Conservation (phyloP, 805 yeast genomes). For the Yarrowia sp. region DNA sequence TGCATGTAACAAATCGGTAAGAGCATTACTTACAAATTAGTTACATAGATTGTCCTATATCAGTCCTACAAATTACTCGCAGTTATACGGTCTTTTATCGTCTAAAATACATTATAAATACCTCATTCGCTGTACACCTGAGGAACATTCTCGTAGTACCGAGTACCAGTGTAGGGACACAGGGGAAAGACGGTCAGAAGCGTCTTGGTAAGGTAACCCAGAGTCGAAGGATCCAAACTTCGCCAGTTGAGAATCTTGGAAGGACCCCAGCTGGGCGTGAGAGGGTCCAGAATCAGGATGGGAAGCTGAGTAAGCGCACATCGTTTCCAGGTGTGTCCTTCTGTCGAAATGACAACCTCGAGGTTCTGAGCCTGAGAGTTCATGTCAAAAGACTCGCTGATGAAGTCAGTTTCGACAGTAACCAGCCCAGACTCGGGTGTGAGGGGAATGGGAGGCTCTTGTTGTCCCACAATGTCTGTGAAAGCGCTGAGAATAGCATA, state of each 20-base stretch:
- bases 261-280: slow-evolving; percentile 35
- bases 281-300: slow-evolving; percentile 29
- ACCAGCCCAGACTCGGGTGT: slow-evolving; percentile 3
- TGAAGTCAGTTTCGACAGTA: slow-evolving; percentile 16
- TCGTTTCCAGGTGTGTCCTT: slow-evolving; percentile 32
- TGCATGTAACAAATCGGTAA: too few species aligned
- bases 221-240: slow-evolving; percentile 20
- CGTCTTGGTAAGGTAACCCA: slow-evolving; percentile 26
- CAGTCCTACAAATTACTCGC: too few species aligned
- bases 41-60: too few species aligned
- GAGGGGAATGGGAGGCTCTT: slow-evolving; percentile 24
- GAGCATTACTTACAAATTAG: too few species aligned
- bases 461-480: slow-evolving; percentile 2
- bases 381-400: slow-evolving; percentile 24
- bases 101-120: slow-evolving; percentile 19
- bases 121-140: background rate
- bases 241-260: slow-evolving; percentile 35
- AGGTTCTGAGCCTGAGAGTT: slow-evolving; percentile 4
- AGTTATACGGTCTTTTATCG: background rate
- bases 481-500: slow-evolving; percentile 19
- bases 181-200: slow-evolving; percentile 24
- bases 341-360: slow-evolving; percentile 13
- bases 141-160: slow-evolving; percentile 33
- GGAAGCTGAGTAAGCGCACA: slow-evolving; percentile 34
- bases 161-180: slow-evolving; percentile 28